Percentiles rank a stretch among this genome's conserved stretches.
Conservation (phyloP, 768 basidiomycete genomes). For the Tulasnella sp. region DNA sequence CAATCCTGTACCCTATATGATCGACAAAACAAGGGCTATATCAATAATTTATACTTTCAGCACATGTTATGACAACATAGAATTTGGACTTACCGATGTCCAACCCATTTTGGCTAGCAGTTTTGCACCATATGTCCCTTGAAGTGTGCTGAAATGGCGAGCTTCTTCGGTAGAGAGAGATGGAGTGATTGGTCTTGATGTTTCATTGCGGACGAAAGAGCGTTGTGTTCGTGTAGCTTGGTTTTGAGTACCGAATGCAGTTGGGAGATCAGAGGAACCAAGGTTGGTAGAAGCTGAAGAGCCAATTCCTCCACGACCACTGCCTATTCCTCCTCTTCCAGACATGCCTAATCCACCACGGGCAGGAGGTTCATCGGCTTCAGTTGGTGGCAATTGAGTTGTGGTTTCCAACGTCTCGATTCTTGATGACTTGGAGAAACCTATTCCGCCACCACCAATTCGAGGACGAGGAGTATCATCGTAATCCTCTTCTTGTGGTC, state of each 20-base stretch:
- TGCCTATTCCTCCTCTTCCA: slow-evolving; percentile 19
- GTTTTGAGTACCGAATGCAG: slow-evolving; percentile 28
- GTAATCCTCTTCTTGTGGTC: slow-evolving; percentile 37
- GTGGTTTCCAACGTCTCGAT: too few species aligned
- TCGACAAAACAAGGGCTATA: slow-evolving; percentile 1
- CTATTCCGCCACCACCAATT: too few species aligned
- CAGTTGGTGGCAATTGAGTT: slow-evolving; percentile 4
- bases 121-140: slow-evolving; percentile 67
- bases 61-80: not conserved
- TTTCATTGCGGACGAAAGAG: slow-evolving; percentile 38
- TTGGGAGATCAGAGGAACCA: slow-evolving; percentile 18
- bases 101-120: slow-evolving; percentile 96
- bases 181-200: slow-evolving; percentile 26
- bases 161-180: slow-evolving; percentile 55
- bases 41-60: not conserved
- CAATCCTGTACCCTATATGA: slow-evolving; percentile 42
- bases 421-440: too few species aligned
- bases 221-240: slow-evolving; percentile 27
- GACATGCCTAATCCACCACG: not conserved
- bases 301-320: slow-evolving; percentile 18
- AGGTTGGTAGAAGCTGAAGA: slow-evolving; percentile 7
- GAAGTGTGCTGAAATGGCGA: slow-evolving; percentile 71
- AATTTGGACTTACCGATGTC: slow-evolving; percentile 42
- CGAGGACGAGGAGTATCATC: slow-evolving; percentile 29
- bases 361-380: slow-evolving; percentile 1